Evolutionary conservation across 768 basidiomycete species (phyloP), one percentile per base, ranked within the genome.

Genomic region (Polyporus arcularius): DNA sequence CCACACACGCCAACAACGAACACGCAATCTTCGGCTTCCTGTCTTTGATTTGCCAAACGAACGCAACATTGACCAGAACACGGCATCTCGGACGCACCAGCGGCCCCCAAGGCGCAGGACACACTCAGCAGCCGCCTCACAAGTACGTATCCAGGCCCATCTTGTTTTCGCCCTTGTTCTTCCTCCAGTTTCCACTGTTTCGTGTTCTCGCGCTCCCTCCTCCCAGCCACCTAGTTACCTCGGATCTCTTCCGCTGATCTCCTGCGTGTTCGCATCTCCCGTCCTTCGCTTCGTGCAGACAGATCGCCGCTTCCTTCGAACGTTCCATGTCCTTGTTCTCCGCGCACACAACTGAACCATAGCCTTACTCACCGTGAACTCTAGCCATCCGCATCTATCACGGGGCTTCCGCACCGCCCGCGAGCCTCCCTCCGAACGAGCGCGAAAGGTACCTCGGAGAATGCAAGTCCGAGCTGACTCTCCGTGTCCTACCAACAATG

Each of bases 401-500:
- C 8, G 40, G 47, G 4, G n/a, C 52, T 1, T n/a, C 47, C n/a
- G 32, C 26, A n/a, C 60, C 64, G 10, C 60, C 60, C 9, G 46
- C 38, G 31, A 52, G 26, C 45, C 45, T 58, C 8, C 31, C 57
- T 5, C 10, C 50, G n/a, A 38, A 35, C 30, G 52, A 30, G 30
- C 21, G 56, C 1, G 28, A 45, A 1, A 50, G n/a, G 26, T 52
- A 53, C 46, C 35, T 56, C 32, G 48, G 55, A 18, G n/a, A 7
- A 3, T 42, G 54, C 50, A 42, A 46, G n/a, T 30, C 61, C 26
- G 39, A 65, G 38, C 28, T 38, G 35, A n/a, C 54, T 8, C 58
- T 92, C 16, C 84, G 80, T 38, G 83, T 87, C 0, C 77, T 94
- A 15, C 85, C 87, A 46, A 85, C 81, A 3, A 90, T 92, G 88